A percentile compares a stretch with the other conserved stretches of the same genome.
These are phyloP conservation scores for Coniochaeta sp. DNA, from an alignment of 2,329 filamentous ascomycete species.

Conservation along the genomic window DNA sequence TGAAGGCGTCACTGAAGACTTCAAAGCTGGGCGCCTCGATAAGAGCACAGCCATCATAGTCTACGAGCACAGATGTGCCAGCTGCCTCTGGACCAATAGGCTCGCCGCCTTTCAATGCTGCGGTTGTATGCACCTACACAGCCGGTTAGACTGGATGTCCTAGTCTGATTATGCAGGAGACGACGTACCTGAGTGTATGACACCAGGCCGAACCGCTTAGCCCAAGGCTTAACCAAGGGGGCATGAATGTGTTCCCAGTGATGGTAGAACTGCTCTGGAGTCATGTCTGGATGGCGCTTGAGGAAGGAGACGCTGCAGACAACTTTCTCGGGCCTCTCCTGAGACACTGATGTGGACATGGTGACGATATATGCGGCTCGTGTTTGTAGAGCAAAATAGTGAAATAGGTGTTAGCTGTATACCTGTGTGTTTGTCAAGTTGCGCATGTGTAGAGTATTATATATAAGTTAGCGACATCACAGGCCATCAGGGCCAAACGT, in stretches of 20 bases:
- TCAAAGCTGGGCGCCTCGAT: slow-evolving; percentile 20
- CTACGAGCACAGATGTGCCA: slow-evolving; percentile 7
- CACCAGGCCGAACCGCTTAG: slow-evolving; percentile 21
- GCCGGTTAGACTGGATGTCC: background rate
- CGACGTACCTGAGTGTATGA: slow-evolving; percentile 21
- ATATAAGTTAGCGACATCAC: background rate
- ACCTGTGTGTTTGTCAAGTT: background rate
- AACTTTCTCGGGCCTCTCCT: background rate
- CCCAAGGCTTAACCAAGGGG: slow-evolving; percentile 24
- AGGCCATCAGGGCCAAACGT: background rate
- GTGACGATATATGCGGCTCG: background rate
- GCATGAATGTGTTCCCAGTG: slow-evolving; percentile 25
- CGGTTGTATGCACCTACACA: slow-evolving; percentile 16
- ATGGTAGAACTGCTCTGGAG: slow-evolving; percentile 22
- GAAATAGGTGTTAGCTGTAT: background rate
- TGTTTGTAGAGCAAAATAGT: background rate
- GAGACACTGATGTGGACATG: background rate
- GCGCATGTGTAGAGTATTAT: background rate
- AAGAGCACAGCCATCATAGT: slow-evolving; percentile 22
- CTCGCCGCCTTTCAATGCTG: slow-evolving; percentile 10
- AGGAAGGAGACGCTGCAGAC: slow-evolving; percentile 15
- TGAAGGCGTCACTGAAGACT: slow-evolving; percentile 18
- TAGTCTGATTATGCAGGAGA: background rate
- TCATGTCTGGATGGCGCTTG: slow-evolving; percentile 18
- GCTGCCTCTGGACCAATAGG: slow-evolving; percentile 11